Base-by-base conservation (phyloP, 2,329 filamentous ascomycete species). In the Capronia epimyces region DNA sequence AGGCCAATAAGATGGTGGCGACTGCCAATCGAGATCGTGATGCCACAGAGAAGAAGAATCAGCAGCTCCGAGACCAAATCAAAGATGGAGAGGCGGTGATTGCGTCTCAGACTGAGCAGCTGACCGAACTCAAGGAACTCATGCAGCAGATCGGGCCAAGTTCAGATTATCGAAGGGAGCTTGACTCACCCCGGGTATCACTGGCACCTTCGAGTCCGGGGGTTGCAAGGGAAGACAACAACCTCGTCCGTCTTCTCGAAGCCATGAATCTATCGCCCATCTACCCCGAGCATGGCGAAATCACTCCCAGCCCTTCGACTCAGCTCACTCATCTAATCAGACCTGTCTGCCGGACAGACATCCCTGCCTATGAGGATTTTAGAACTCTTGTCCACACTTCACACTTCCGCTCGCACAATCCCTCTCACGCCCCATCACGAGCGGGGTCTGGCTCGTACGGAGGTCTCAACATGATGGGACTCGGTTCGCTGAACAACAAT, bases 1-100 rank as follows among this genome's bases (percentile, higher is more conserved):
- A 98, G 74, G 93, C 93, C 43, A 97, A 98, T 72, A 90, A 86
- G 76, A 97, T 98, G 91, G 93, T 98, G 46, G 87, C 91, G 34
- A 83, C 82, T 13, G 91, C 91, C 31, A 88, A 95, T 55, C 83
- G 81, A 57, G 89, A 96, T 61, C 85, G 89, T 31, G 89, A 96
- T 59, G 78, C 79, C 3, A 74, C 90, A 36, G 83, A 89, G 50
- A 86, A 86, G 64, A 88, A 88, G 65, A 95, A 93, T 63, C 89
- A 95, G 50, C 88, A 94, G 68, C 78, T 97, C 45, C 87, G 82
- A 63, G 78, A 84, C 21, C 90, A 97, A 67, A 76, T 98, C 46
- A 82, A 82, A 50, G 91, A 98, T 66, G 91, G 87, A 0, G 89
- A 97, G 68, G 77, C 80, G 20, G 78, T 98, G 15, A 79, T 98